A percentile compares a stretch with the other conserved stretches of the same genome.
Evolutionary conservation across 768 basidiomycete genomes (phyloP).

Genomic region (Pholiota molesta): DNA sequence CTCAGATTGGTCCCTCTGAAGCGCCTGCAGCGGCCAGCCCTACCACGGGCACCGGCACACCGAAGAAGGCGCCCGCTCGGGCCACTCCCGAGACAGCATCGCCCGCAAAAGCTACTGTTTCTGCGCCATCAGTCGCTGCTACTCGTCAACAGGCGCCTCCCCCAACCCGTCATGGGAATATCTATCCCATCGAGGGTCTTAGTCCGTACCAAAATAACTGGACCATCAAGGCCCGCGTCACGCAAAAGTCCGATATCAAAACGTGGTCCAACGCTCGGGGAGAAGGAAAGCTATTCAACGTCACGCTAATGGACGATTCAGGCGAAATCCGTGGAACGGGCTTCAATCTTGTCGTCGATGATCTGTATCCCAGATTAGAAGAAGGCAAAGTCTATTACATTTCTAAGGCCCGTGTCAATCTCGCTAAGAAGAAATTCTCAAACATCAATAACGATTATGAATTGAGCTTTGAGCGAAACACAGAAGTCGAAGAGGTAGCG

Average conservation of each 20-base stretch:
- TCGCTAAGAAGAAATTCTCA: slow-evolving; percentile 96
- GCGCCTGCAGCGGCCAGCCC: slow-evolving; percentile 27
- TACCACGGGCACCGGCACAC: slow-evolving; percentile 24
- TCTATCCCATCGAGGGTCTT: slow-evolving; percentile 88
- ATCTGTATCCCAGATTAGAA: slow-evolving; percentile 80
- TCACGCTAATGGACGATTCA: slow-evolving; percentile 93
- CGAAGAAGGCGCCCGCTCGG: slow-evolving; percentile 26
- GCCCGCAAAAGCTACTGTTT: slow-evolving; percentile 12
- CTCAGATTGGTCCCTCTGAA: slow-evolving; percentile 34
- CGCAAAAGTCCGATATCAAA: slow-evolving; percentile 85
- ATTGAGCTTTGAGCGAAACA: slow-evolving; percentile 79
- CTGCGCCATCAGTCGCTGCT: slow-evolving; percentile 16
- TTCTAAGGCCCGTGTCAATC: slow-evolving; percentile 88
- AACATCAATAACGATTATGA: slow-evolving; percentile 93
- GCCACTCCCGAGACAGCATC: slow-evolving; percentile 25
- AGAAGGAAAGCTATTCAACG: slow-evolving; percentile 93
- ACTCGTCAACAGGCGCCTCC: slow-evolving; percentile 25
- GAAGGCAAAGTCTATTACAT: slow-evolving; percentile 94
- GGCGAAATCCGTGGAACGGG: slow-evolving; percentile 91
- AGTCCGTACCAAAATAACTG: slow-evolving; percentile 98
- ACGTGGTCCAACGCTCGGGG: slow-evolving; percentile 89
- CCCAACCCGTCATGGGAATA: slow-evolving; percentile 34
- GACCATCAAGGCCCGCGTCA: slow-evolving; percentile 96
- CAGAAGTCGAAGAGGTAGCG: slow-evolving; percentile 82
- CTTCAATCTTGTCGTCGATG: slow-evolving; percentile 86